These are phyloP conservation scores for Tetrahymena malaccensis DNA, from an alignment of 73 alveolate genomes.

Conservation along the genomic window DNA sequence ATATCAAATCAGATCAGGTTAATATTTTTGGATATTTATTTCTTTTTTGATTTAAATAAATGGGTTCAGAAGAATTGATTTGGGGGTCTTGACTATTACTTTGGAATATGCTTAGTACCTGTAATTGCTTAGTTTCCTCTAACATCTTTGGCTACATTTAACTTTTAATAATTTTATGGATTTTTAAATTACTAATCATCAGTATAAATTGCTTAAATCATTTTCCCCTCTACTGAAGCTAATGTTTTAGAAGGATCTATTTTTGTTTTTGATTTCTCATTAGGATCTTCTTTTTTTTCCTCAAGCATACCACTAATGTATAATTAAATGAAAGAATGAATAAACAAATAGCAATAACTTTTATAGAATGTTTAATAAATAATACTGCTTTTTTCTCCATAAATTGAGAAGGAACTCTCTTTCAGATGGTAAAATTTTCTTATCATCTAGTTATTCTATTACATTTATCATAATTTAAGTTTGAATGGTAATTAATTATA, in stretches of 20 bases:
- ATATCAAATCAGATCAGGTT: too few species aligned
- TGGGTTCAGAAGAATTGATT: background rate
- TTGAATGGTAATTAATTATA: background rate
- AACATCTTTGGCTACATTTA: background rate
- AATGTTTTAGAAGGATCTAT: background rate
- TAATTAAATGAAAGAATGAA: background rate
- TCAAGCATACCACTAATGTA: background rate
- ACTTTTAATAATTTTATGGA: background rate
- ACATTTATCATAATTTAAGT: background rate
- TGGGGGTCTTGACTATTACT: background rate
- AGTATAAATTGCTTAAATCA: background rate
- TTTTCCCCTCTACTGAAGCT: background rate
- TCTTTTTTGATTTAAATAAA: too few species aligned
- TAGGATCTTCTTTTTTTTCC: background rate
- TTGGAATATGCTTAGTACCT: background rate
- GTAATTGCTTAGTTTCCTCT: background rate
- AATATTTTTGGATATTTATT: too few species aligned
- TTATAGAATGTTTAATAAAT: background rate
- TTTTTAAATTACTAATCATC: background rate
- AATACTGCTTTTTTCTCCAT: background rate
- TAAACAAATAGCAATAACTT: background rate
- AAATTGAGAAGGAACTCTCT: background rate
- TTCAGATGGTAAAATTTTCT: background rate
- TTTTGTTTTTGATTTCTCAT: background rate
- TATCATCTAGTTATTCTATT: background rate